phyloP scores from a whole-genome alignment of 306 rosid species.

The Quercus rubra region DNA sequence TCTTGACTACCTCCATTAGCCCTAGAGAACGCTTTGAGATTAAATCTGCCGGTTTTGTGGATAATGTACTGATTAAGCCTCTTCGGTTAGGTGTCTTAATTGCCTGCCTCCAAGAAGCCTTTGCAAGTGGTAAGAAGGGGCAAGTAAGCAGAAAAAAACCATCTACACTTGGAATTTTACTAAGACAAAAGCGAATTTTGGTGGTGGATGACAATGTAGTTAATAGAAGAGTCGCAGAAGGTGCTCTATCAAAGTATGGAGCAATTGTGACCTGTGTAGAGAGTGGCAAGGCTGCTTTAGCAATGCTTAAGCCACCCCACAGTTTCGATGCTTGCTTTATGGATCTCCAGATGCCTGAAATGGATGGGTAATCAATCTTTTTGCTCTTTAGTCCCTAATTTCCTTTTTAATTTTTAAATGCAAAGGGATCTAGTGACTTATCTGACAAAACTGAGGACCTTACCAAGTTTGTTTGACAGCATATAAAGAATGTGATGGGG shows the following conservation, averaged over 20 bases:
- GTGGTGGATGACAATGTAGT: conserved; percentile 92
- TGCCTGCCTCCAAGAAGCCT: conserved; percentile 57
- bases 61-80: conserved; percentile 67
- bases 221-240: conserved; percentile 90
- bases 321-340: conserved; percentile 84
- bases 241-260: conserved; percentile 74
- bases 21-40: conserved; percentile 41
- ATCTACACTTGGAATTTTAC: conserved; percentile 50
- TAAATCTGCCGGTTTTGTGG: conserved; percentile 51
- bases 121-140: conserved; percentile 54
- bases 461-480: neutral
- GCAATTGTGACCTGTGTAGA: conserved; percentile 78
- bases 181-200: conserved; percentile 61
- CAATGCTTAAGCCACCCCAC: conserved; percentile 74
- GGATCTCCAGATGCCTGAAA: conserved; percentile 99
- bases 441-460: conserved; percentile 10
- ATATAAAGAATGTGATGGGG: neutral
- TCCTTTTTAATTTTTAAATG: conserved; percentile 9
- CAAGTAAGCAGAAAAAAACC: conserved; percentile 42
- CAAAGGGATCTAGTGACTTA: neutral
- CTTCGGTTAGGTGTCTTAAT: conserved; percentile 59
- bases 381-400: conserved; percentile 1
- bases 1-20: conserved; percentile 49
- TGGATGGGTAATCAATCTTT: conserved; percentile 82
- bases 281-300: conserved; percentile 67